A percentile compares a stretch with the other conserved stretches of the same genome.
Evolutionary conservation across 1,284 basidiomycete genomes (phyloP).

Genomic region (Sporisorium graminicola): DNA sequence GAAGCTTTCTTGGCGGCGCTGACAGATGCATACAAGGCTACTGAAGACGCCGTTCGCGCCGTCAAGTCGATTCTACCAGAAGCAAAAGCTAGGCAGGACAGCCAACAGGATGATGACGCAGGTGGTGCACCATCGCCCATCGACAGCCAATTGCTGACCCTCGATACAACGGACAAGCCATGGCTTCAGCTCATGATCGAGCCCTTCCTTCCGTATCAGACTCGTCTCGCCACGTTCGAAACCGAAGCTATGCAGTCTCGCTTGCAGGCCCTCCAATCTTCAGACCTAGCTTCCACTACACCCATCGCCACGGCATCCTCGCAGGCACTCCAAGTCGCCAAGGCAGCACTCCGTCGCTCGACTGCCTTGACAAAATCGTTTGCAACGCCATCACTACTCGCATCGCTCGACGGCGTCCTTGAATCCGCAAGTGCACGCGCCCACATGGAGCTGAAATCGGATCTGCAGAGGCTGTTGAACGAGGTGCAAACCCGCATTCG

Average conservation of each 20-base stretch:
- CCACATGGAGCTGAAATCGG: slow-evolving; percentile 1
- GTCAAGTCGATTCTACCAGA: slow-evolving; percentile 23
- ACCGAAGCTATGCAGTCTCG: slow-evolving; percentile 44
- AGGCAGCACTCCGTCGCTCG: slow-evolving; percentile 21
- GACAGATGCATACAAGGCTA: slow-evolving; percentile 35
- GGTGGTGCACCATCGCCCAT: slow-evolving; percentile 11
- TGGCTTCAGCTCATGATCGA: slow-evolving; percentile 39
- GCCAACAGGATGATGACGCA: slow-evolving; percentile 12
- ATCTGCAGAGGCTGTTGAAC: slow-evolving; percentile 13
- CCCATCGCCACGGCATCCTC: slow-evolving; percentile 19
- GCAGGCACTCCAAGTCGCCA: slow-evolving; percentile 22
- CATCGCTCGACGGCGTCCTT: slow-evolving; percentile 25
- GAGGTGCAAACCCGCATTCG: slow-evolving; percentile 20
- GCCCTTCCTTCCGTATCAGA: slow-evolving; percentile 44
- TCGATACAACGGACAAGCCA: slow-evolving; percentile 22
- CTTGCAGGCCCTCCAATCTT: slow-evolving; percentile 14
- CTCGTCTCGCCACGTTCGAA: slow-evolving; percentile 35
- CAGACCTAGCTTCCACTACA: slow-evolving; percentile 1
- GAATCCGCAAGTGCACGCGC: slow-evolving; percentile 8
- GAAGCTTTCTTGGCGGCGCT: slow-evolving; percentile 27
- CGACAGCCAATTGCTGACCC: slow-evolving; percentile 23
- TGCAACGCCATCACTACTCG: slow-evolving; percentile 28
- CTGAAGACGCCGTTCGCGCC: slow-evolving; percentile 30
- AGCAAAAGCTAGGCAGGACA: slow-evolving; percentile 1
- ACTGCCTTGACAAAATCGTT: slow-evolving; percentile 34